Percentiles rank a stretch among this genome's conserved stretches.
phyloP scores from a whole-genome alignment of 257 asterid genomes.

The Solanum microdontum region DNA sequence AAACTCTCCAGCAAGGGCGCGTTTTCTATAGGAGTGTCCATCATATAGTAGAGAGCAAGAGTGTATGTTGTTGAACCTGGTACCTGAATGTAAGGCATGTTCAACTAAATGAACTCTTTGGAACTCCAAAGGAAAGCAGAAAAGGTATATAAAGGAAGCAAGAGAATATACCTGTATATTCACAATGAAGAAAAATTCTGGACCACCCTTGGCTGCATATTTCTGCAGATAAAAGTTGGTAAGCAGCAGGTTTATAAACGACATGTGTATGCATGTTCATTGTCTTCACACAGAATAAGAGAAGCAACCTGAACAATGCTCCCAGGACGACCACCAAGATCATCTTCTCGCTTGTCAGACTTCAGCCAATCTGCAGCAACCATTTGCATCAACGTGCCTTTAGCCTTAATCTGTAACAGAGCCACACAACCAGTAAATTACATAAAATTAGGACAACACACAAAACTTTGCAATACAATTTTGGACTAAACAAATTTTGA shows the following conservation, averaged over 20 bases:
- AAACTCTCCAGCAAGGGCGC: constrained; percentile 86
- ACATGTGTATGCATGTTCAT: background rate
- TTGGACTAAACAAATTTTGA: background rate
- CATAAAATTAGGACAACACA: background rate
- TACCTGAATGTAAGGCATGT: constrained; percentile 28
- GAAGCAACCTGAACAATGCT: constrained; percentile 79
- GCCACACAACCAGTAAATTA: constrained; percentile 3
- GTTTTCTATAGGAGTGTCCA: constrained; percentile 76
- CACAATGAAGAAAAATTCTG: constrained; percentile 85
- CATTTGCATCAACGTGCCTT: constrained; percentile 91
- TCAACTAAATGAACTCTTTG: background rate
- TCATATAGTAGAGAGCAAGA: constrained; percentile 86
- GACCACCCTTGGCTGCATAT: constrained; percentile 87
- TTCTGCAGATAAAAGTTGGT: constrained; percentile 36
- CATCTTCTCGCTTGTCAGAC: constrained; percentile 96
- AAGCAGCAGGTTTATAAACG: constrained; percentile 8
- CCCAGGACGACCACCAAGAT: constrained; percentile 88
- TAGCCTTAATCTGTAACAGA: constrained; percentile 60
- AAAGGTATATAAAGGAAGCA: background rate
- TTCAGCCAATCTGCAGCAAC: constrained; percentile 98
- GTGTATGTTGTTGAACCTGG: constrained; percentile 90
- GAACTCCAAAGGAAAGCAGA: background rate
- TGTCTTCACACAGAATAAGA: background rate
- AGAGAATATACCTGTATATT: constrained; percentile 68
- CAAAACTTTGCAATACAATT: background rate